Conservation (phyloP, 768 basidiomycete species). For the Mycena galericulata region DNA sequence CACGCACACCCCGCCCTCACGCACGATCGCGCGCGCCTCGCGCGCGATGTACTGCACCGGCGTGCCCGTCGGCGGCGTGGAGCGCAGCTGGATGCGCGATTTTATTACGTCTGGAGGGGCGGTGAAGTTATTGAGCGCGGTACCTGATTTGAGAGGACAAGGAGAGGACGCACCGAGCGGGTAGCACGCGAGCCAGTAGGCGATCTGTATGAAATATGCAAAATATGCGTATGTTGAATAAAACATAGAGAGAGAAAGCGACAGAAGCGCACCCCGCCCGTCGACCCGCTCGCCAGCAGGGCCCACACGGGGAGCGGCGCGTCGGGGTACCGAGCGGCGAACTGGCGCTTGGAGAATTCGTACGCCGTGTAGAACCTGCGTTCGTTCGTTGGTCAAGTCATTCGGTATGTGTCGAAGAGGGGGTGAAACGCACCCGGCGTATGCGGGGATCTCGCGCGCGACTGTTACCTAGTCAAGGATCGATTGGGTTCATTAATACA, state of each 20-base stretch:
- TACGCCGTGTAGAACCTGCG: slow-evolving; percentile 84
- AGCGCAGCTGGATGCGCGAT: slow-evolving; percentile 86
- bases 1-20: slow-evolving; percentile 79
- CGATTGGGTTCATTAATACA: slow-evolving; percentile 1
- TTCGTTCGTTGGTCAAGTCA: too few relatives aligned
- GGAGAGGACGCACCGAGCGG: slow-evolving; percentile 71
- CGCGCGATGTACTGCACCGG: slow-evolving; percentile 81
- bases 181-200: slow-evolving; percentile 95
- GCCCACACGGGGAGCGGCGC: slow-evolving; percentile 84
- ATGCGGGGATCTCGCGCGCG: slow-evolving; percentile 94
- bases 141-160: neutral
- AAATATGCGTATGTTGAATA: neutral
- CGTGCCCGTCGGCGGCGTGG: slow-evolving; percentile 77
- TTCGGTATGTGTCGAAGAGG: neutral
- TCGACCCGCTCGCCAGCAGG: slow-evolving; percentile 83
- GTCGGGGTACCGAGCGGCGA: slow-evolving; percentile 69
- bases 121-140: neutral
- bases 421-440: slow-evolving; percentile 77
- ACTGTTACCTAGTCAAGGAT: slow-evolving; percentile 76
- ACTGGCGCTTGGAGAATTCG: slow-evolving; percentile 88
- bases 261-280: slow-evolving; percentile 78
- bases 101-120: slow-evolving; percentile 82
- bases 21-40: slow-evolving; percentile 75
- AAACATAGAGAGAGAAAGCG: slow-evolving; percentile 1
- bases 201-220: slow-evolving; percentile 59